A percentile compares a stretch with the other conserved stretches of the same genome.
Conservation (phyloP, 805 yeast species). For the Danielia reshetovae region DNA sequence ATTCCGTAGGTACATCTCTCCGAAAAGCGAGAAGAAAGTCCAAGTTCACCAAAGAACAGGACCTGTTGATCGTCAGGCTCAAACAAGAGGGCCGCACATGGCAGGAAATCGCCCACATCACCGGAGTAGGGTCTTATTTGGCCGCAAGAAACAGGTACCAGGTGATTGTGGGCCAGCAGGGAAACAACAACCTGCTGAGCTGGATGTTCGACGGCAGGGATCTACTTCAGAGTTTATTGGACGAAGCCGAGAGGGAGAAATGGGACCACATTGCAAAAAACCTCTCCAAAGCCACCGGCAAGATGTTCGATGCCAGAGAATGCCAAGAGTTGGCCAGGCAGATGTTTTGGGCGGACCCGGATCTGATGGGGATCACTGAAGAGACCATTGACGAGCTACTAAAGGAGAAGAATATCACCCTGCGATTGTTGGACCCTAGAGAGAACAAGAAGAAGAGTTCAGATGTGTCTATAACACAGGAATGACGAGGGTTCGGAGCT, state of each 20-base stretch:
- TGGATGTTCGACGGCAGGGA: constrained; percentile 58
- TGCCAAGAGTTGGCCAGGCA: constrained; percentile 52
- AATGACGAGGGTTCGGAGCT: too few relatives aligned
- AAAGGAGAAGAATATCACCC: too few relatives aligned
- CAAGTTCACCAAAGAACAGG: constrained; percentile 69
- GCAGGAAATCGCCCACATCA: constrained; percentile 67
- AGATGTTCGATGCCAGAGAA: constrained; percentile 47
- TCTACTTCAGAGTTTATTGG: constrained; percentile 44
- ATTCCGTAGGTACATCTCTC: constrained; percentile 36
- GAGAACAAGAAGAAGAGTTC: too few relatives aligned
- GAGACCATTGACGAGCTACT: constrained; percentile 26
- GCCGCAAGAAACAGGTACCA: constrained; percentile 79
- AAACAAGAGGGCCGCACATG: constrained; percentile 64
- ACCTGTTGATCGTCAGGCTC: constrained; percentile 55
- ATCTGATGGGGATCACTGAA: constrained; percentile 52
- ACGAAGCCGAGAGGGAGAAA: constrained; percentile 26
- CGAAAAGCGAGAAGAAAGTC: constrained; percentile 58
- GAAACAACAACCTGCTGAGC: constrained; percentile 59
- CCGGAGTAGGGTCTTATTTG: constrained; percentile 60
- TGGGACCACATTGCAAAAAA: constrained; percentile 53
- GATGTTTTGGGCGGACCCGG: constrained; percentile 54
- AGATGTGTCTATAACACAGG: too few relatives aligned
- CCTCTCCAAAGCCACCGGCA: constrained; percentile 51
- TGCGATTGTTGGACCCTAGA: too few relatives aligned
- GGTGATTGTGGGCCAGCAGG: constrained; percentile 79